phyloP scores from a whole-genome alignment of 169 alveolate genomes.

The Perkinsus olseni region DNA sequence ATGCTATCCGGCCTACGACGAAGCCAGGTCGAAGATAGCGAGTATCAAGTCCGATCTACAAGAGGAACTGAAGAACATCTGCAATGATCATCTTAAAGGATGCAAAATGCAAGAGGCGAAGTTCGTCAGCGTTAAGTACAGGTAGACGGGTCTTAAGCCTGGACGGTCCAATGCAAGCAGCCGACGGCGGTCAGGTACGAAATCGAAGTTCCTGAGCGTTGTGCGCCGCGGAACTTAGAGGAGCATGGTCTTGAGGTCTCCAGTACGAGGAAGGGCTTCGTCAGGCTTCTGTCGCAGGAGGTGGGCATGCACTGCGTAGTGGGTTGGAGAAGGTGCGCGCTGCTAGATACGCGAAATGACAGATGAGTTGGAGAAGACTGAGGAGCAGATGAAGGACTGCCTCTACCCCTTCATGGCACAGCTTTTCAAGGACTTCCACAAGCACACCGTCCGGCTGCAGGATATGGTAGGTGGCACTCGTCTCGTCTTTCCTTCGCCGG shows the following conservation, averaged over 20 bases:
- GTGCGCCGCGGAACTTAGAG: neutral
- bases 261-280: conserved; percentile 77
- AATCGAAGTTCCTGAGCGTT: conserved; percentile 54
- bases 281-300: conserved; percentile 69
- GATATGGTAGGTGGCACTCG: neutral
- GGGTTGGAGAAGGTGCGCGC: conserved; percentile 44
- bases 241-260: conserved; percentile 73
- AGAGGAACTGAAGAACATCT: neutral
- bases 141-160: too few species aligned
- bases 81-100: neutral
- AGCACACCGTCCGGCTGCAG: conserved; percentile 7
- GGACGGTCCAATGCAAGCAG: too few species aligned
- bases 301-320: conserved; percentile 34
- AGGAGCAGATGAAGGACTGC: conserved; percentile 65
- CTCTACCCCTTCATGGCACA: conserved; percentile 60
- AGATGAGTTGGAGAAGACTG: conserved; percentile 66
- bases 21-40: neutral
- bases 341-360: conserved; percentile 43
- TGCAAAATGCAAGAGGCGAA: neutral
- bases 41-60: conserved; percentile 2
- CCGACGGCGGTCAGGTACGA: conserved; percentile 28
- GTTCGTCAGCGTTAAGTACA: conserved; percentile 7
- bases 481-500: too few species aligned
- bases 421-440: conserved; percentile 62
- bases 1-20: neutral